Percentiles rank a stretch among this genome's conserved stretches.
Evolutionary conservation across 495 filamentous ascomycete genomes (phyloP).

Genomic region (Massariosphaeria phaeospora): DNA sequence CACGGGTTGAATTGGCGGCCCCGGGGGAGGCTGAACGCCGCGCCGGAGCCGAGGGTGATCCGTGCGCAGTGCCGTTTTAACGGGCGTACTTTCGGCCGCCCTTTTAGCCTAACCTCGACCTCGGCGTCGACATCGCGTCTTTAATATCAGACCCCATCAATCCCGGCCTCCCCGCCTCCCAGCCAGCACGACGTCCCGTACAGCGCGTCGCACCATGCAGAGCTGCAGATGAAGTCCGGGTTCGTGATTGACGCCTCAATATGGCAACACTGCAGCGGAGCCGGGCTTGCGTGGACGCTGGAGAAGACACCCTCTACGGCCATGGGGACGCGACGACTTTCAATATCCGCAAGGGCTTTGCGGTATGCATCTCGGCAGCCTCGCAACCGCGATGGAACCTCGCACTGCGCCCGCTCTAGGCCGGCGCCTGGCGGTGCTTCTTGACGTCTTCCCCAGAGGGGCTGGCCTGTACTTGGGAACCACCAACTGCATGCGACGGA

Average conservation of each 20-base stretch:
- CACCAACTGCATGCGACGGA: conserved; percentile 2
- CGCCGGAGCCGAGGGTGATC: not conserved
- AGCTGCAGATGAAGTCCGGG: conserved; percentile 16
- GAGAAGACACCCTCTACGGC: not conserved
- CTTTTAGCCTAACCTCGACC: conserved; percentile 26
- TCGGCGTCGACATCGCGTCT: conserved; percentile 15
- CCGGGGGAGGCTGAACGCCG: conserved; percentile 22
- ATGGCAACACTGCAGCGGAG: conserved; percentile 11
- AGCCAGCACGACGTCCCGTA: conserved; percentile 10
- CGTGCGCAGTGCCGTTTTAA: conserved; percentile 23
- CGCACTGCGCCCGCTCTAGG: not conserved
- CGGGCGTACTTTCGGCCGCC: not conserved
- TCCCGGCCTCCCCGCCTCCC: no score
- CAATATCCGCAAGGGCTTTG: conserved; percentile 13
- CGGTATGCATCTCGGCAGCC: not conserved
- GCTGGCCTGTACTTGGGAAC: conserved; percentile 3
- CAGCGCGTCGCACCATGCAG: conserved; percentile 6
- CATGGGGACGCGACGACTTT: conserved; percentile 24
- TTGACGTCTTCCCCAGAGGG: not conserved
- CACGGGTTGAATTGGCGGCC: no score
- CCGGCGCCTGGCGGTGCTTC: not conserved
- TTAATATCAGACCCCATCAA: conserved; percentile 30
- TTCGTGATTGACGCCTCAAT: conserved; percentile 14
- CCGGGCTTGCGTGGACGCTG: conserved; percentile 21
- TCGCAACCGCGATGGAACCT: conserved; percentile 18